Base-by-base conservation (phyloP, 192 early-diverging fungal species). In the Umbelopsis vinacea region DNA sequence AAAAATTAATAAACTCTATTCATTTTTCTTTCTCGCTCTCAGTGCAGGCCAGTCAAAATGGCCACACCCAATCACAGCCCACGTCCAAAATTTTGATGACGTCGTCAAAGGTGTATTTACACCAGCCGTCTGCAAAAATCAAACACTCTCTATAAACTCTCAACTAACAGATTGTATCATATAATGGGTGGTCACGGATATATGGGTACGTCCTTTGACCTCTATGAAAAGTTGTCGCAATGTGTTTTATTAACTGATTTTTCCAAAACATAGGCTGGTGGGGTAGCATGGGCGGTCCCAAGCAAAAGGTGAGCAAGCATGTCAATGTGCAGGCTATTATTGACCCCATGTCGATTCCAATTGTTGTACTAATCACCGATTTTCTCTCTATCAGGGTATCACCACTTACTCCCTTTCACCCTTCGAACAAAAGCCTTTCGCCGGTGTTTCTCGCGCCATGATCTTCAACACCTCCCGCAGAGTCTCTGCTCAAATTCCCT, bases 381-480 rank as follows among this genome's bases (percentile, higher is more conserved):
- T 0, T 48, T 54, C 6, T 47, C 15, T 35, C 45, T 63, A 40
- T 17, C 69, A 81, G 68, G 87, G 87, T 68, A 84, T 91, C 53
- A 79, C 80, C 47, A 81, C 79, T 22, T 91, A 91, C 83, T 43
- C 79, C 43, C 66, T 89, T 48, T 91, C 89, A 15, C 86, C 86
- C 38, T 89, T 79, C 79, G 80, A 88, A 80, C 89, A 91, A 79
- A 84, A 83, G 43, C 73, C 83, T 67, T 88, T 91, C 70, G 86
- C 88, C 63, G 87, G 87, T 71, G 85, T 79, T 52, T 50, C 80
- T 47, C 81, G 83, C 55, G 81, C 89, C 52, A 86, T 84, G 19
- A 69, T 89, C 46, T 88, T 86, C 83, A 91, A 91, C 83, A 83
- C 85, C 70, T 76, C 84, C 71, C 85, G 89, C 46, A 86, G 89